Evolutionary conservation across 2,329 filamentous ascomycete species (phyloP), one percentile per base, ranked within the genome.

Genomic region (Trichoderma atrobrunneum): DNA sequence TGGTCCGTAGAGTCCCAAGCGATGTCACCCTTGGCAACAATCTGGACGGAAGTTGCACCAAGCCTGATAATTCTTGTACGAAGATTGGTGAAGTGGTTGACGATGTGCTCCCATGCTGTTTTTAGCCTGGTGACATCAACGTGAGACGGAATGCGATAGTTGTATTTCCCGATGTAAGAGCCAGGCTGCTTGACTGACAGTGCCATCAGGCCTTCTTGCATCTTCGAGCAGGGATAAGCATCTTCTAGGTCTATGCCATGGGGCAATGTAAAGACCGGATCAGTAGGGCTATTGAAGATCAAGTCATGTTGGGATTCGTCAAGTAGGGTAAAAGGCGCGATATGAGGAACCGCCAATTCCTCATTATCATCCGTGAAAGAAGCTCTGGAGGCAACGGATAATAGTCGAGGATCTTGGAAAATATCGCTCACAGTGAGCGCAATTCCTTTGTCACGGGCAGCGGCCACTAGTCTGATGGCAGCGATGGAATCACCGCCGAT

Each of bases 401-500:
- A 39, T 24, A 62, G 21, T 39, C 60, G 60, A 39, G 21, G n/a
- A 11, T 62, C 60, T 18, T 62, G n/a, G 12, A 62, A 62, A 39
- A 62, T n/a, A 7, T 62, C 30, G 21, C 34, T 39, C 32, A 62
- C 60, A 18, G 60, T 62, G 14, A 62, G 11, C 7, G 60, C 32
- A 26, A 62, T 34, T 11, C 60, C 60, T 11, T 28, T 24, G 10
- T 62, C 60, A 4, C 60, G 60, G 1, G 60, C 59, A 21, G 51
- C 5, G 28, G 48, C 48, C 70, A 77, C 3, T 72, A 72, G 54
- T 26, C 43, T 34, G 5, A 72, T 72, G 3, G 70, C 70, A 30
- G 36, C 28, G 7, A 85, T 78, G 0, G 84, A 85, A 76, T 85
- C 83, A 6, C 84, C 83, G 1, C 83, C 83, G 1, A 84, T 77